Percentiles rank a stretch among this genome's conserved stretches.
phyloP scores from a whole-genome alignment of 1,284 basidiomycete genomes.

The Cryptococcus sp. region DNA sequence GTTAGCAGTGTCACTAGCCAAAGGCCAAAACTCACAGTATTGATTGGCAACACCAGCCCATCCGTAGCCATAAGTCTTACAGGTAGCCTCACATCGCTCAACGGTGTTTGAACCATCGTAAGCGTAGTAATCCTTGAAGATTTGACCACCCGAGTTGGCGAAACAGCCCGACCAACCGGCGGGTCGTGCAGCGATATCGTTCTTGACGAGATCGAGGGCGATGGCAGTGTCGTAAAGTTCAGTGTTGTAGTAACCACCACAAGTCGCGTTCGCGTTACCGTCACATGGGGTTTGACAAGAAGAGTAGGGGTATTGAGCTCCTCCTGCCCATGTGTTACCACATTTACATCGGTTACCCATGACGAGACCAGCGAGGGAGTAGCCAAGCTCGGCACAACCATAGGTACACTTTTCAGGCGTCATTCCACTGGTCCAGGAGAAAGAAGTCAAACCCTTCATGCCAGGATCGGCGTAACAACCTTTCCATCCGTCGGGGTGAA shows the following conservation, averaged over 20 bases:
- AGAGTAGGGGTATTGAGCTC: background rate
- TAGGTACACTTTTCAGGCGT: slow-evolving; percentile 11
- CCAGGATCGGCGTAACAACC: slow-evolving; percentile 4
- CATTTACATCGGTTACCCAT: slow-evolving; percentile 5
- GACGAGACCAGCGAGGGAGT: slow-evolving; percentile 2
- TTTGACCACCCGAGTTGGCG: slow-evolving; percentile 10
- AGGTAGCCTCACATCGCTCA: slow-evolving; percentile 1
- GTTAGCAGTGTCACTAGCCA: background rate
- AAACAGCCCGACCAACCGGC: slow-evolving; percentile 29
- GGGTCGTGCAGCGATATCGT: slow-evolving; percentile 10
- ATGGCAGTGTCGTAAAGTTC: background rate
- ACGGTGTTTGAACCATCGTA: background rate
- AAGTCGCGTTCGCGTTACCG: slow-evolving; percentile 2
- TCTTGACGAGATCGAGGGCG: background rate
- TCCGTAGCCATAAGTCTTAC: background rate
- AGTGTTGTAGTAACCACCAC: slow-evolving; percentile 2
- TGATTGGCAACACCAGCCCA: background rate
- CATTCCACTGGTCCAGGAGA: slow-evolving; percentile 7
- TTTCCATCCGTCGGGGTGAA: background rate
- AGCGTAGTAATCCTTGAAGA: slow-evolving; percentile 12
- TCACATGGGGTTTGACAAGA: background rate
- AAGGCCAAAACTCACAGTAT: background rate
- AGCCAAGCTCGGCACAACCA: slow-evolving; percentile 14
- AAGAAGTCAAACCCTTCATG: slow-evolving; percentile 4
- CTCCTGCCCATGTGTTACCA: slow-evolving; percentile 3